These are phyloP conservation scores for Rhodotorula sp. DNA, from an alignment of 1,284 basidiomycete genomes.

Conservation along the genomic window DNA sequence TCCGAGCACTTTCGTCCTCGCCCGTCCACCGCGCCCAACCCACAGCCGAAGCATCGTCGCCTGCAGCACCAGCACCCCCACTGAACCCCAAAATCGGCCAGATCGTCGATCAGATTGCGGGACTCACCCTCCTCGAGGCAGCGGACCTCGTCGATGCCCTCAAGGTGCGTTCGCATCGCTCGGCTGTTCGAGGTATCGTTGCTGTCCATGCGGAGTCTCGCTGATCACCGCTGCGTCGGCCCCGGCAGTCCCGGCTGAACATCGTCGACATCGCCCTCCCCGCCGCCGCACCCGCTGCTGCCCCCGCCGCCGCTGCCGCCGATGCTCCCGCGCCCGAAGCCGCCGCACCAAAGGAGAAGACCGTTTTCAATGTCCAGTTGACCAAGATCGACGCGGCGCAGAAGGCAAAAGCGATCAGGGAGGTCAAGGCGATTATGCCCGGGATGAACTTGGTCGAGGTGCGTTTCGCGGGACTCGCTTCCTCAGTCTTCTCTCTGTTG, in stretches of 20 bases:
- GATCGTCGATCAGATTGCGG: constrained; percentile 92
- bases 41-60: constrained; percentile 11
- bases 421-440: constrained; percentile 92
- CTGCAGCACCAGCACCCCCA: not conserved
- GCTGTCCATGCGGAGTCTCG: not conserved
- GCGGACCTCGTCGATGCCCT: constrained; percentile 90
- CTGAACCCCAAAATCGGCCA: constrained; percentile 64
- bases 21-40: constrained; percentile 9
- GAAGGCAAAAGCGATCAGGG: constrained; percentile 97
- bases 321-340: constrained; percentile 57
- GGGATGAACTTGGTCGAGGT: constrained; percentile 95
- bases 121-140: constrained; percentile 87
- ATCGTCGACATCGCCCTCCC: constrained; percentile 98
- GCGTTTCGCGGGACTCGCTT: constrained; percentile 49
- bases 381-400: constrained; percentile 84
- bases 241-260: constrained; percentile 76
- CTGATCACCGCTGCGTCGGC: not conserved
- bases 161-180: constrained; percentile 63
- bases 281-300: constrained; percentile 64
- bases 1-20: constrained; percentile 19
- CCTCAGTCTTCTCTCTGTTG: not conserved
- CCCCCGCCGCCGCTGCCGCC: constrained; percentile 58
- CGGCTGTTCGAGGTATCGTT: not conserved
- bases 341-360: constrained; percentile 87
- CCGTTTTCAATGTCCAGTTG: constrained; percentile 90